Base-by-base conservation (phyloP, 2,329 filamentous ascomycete genomes). In the Claviceps paspali region DNA sequence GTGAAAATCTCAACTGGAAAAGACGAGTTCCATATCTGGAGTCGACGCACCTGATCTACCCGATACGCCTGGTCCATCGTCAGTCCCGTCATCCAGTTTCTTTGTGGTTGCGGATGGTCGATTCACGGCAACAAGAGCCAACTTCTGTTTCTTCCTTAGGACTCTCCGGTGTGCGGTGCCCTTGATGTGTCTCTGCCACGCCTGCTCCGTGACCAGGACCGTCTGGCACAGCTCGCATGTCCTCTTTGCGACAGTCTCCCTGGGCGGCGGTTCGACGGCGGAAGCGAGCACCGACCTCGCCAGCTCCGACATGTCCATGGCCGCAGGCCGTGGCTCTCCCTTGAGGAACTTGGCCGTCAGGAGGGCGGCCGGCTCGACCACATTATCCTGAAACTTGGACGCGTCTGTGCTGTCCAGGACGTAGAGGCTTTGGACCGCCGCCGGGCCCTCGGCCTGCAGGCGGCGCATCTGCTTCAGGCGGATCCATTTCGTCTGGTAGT, bases 401-500 rank as follows among this genome's bases (percentile, higher is more conserved):
- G 78, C 62, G 46, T 91, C 68, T 2, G 80, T 85, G 43, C 82
- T 82, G 57, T 98, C 84, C 1, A 96, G 60, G 2, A 96, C 59
- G 53, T 82, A 96, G 1, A 95, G 62, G 26, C 63, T 72, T 17
- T 70, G 56, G 35, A 73, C 52, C 1, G 65, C 63, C 7, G 64
- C 57, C 12, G 65, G 58, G 2, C 60, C 65, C 26, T 71, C 65
- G 14, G 73, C 68, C 27, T 62, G 65, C 21, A 91, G 61, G 1
- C 77, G 73, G 8, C 79, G 76, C 29, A 91, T 68, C 19, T 93
- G 69, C 52, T 93, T 93, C 46, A 79, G 73, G 12, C 79, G 73
- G 38, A 96, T 92, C 85, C 87, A 98, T 41, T 79, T 74, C 14
- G 83, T 63, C 55, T 98, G 91, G 6, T 80, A 75, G 42, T 76